Conservation (phyloP, 1,284 basidiomycete species). For the Fomitiporia mediterranea region DNA sequence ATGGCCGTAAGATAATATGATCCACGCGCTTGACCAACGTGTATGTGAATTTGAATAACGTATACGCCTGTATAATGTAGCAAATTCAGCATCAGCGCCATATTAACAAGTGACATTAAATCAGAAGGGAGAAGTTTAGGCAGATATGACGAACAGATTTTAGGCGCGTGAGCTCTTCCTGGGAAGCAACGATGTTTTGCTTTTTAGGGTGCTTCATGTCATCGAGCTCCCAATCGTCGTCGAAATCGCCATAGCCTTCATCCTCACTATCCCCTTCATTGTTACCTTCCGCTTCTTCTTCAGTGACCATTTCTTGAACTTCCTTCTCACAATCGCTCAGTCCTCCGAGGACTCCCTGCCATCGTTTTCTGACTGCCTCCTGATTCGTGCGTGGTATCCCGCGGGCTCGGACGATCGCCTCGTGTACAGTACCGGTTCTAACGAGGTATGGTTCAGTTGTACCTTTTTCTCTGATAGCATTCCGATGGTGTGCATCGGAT, state of each 20-base stretch:
- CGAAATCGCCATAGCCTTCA: conserved; percentile 31
- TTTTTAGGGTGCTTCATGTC: conserved; percentile 11
- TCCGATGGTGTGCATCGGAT: conserved; percentile 17
- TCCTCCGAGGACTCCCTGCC: conserved; percentile 51
- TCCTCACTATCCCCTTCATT: conserved; percentile 25
- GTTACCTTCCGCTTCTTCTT: conserved; percentile 27
- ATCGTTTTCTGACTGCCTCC: conserved; percentile 52
- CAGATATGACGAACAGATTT: conserved; percentile 22
- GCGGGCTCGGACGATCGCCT: conserved; percentile 52
- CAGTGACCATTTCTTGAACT: conserved; percentile 49
- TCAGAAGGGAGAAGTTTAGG: neutral
- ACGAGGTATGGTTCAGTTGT: conserved; percentile 52
- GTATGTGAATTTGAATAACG: conserved; percentile 53
- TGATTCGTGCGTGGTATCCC: conserved; percentile 55
- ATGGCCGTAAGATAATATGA: conserved; percentile 41
- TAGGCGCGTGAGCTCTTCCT: conserved; percentile 27
- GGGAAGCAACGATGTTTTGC: conserved; percentile 24
- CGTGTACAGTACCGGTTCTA: conserved; percentile 60
- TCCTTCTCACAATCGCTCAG: conserved; percentile 61
- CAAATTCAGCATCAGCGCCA: neutral
- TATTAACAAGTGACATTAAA: neutral
- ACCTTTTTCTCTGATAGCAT: conserved; percentile 20
- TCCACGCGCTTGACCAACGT: conserved; percentile 58
- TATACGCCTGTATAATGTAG: conserved; percentile 41
- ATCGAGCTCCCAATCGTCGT: conserved; percentile 49